These are phyloP conservation scores for Colletotrichum acutatum DNA, from an alignment of 2,329 filamentous ascomycete genomes.

Conservation along the genomic window DNA sequence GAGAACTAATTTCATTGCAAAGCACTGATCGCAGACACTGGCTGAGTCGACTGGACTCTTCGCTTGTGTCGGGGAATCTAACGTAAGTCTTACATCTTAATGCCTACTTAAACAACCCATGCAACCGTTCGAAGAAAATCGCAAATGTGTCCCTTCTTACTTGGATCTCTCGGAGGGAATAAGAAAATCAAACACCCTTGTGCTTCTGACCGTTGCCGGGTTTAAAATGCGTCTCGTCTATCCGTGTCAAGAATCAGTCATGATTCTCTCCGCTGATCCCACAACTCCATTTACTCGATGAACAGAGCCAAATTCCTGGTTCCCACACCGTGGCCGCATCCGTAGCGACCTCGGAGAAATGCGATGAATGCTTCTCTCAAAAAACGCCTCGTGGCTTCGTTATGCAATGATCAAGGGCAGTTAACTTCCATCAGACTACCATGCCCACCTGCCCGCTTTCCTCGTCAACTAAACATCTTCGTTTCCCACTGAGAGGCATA, in stretches of 20 bases:
- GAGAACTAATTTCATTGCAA: background rate
- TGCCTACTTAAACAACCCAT: background rate
- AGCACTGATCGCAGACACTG: background rate
- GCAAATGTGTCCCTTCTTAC: background rate
- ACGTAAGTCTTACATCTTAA: background rate
- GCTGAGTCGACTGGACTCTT: background rate
- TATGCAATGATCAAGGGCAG: conserved; percentile 30
- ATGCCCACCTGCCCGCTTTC: conserved; percentile 36
- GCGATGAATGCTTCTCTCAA: conserved; percentile 15
- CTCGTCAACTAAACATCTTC: conserved; percentile 45
- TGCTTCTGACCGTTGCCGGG: conserved; percentile 11
- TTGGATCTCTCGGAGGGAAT: background rate
- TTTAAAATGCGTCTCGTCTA: conserved; percentile 17
- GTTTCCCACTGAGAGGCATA: conserved; percentile 45
- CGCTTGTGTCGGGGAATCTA: background rate
- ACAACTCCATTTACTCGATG: conserved; percentile 18
- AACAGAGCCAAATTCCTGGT: conserved; percentile 7
- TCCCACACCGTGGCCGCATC: background rate
- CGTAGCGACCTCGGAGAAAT: background rate
- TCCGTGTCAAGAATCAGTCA: background rate
- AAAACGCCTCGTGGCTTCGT: conserved; percentile 34
- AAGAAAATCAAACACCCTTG: background rate
- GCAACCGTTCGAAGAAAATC: background rate
- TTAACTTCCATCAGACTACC: conserved; percentile 30
- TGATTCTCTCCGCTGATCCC: conserved; percentile 12